phyloP scores from a whole-genome alignment of 768 basidiomycete species.

The Tulasnella calospora region DNA sequence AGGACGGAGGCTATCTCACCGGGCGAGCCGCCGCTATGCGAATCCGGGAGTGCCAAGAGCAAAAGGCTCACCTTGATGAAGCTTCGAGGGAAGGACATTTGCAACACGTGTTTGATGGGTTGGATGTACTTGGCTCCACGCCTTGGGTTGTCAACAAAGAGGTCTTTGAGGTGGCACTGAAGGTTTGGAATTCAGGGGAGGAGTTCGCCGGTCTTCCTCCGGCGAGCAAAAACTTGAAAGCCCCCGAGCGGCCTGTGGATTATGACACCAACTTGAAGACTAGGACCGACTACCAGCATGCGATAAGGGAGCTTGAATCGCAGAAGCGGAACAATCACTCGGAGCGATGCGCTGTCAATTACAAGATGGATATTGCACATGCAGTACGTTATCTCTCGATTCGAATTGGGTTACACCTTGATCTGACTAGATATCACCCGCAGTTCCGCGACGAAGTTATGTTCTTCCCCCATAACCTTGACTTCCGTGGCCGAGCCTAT shows the following conservation, averaged over 20 bases:
- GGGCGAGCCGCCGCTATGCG: conserved; percentile 83
- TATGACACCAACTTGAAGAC: conserved; percentile 51
- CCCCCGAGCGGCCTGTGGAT: conserved; percentile 54
- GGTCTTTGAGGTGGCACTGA: conserved; percentile 63
- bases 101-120: conserved; percentile 78
- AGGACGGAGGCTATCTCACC: conserved; percentile 78
- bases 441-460: conserved; percentile 84
- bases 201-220: conserved; percentile 82
- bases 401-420: neutral
- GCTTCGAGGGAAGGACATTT: conserved; percentile 71
- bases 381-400: conserved; percentile 52
- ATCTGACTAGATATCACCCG: conserved; percentile 3
- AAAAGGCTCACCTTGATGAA: conserved; percentile 66
- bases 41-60: conserved; percentile 85
- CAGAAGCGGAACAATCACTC: conserved; percentile 78
- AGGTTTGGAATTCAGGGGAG: conserved; percentile 84
- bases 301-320: conserved; percentile 53
- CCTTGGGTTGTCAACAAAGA: conserved; percentile 84
- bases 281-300: conserved; percentile 51
- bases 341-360: conserved; percentile 88
- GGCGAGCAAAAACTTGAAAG: conserved; percentile 55
- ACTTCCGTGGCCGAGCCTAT: conserved; percentile 96
- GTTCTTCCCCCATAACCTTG: conserved; percentile 92
- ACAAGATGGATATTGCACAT: conserved; percentile 92
- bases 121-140: conserved; percentile 85